Base-by-base conservation (phyloP, 2,329 filamentous ascomycete genomes). In the Alternaria ethzedia region DNA sequence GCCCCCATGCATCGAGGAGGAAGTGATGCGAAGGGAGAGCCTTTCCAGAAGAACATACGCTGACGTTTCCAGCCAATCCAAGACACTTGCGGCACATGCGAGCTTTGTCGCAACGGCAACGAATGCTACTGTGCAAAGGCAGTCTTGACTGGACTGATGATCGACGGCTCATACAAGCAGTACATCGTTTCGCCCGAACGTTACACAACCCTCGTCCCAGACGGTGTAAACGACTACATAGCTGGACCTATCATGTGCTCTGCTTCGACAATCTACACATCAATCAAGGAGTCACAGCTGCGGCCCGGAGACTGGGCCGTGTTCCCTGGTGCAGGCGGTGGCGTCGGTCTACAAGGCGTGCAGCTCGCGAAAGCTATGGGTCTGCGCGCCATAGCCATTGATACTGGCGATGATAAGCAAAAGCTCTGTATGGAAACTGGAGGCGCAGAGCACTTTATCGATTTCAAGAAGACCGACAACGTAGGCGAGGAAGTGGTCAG, bases 171-270 rank as follows among this genome's bases (percentile, higher is more conserved):
- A 1, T 89, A 88, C 72, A 85, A 88, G 75, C 85, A 89, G 73
- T 90, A 89, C 72, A 78, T 89, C 43, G 80, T 83, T 12, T 84
- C 83, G 1, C 87, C 87, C 1, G 86, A 86, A 13, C 81, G 81
- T 43, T 88, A 87, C 68, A 85, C 85, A 0, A 82, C 82, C 0
- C 80, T 82, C 20, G 88, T 89, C 59, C 87, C 86, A 0, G 84
- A 88, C 32, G 85, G 83, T 0, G 83, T 89, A 0, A 75, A 79
- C 0, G 86, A 88, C 63, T 83, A 85, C 64, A 75, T 86, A n/a
- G 87, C 87, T 6, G 87, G 83, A 0, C 87, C 87, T 0, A 84
- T 89, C 61, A 88, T 89, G 86, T 89, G 87, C 77, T 75, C 87
- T 3, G 88, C 85, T 0, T 84, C 83, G 7, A 89, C 88, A 2